phyloP scores from a whole-genome alignment of 768 basidiomycete genomes.

The Termitomyces sp. region DNA sequence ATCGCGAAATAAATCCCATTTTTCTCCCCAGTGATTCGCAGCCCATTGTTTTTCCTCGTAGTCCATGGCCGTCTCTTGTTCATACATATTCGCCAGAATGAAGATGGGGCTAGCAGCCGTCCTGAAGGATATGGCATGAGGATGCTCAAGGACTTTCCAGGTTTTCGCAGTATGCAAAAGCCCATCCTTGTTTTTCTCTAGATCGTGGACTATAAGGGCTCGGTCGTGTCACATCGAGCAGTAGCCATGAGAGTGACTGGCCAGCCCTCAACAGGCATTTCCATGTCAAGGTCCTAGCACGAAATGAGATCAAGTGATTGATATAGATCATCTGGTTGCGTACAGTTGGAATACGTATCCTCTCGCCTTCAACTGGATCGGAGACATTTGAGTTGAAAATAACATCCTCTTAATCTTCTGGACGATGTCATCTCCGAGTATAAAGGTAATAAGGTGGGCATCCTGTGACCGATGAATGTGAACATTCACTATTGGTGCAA shows the following conservation, averaged over 20 bases:
- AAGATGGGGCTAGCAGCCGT: background rate
- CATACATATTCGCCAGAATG: background rate
- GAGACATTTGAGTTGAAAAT: background rate
- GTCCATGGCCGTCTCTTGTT: background rate
- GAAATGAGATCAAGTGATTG: background rate
- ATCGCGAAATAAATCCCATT: background rate
- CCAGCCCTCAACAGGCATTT: background rate
- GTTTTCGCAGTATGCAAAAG: background rate
- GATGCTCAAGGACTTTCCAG: too few species aligned
- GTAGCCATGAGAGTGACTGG: background rate
- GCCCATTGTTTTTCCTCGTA: rapidly evolving
- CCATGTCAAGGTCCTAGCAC: background rate
- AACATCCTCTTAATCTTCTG: background rate
- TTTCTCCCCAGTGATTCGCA: background rate
- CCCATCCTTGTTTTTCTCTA: background rate
- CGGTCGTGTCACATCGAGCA: background rate
- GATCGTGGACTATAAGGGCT: background rate
- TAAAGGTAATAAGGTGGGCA: background rate
- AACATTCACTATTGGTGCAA: background rate
- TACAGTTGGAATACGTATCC: background rate
- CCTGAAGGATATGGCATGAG: background rate
- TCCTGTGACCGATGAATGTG: background rate
- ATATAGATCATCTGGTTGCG: background rate
- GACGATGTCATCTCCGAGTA: background rate
- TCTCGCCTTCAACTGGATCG: too few species aligned